A percentile compares a stretch with the other conserved stretches of the same genome.
phyloP scores from a whole-genome alignment of 257 asterid genomes.

The Gentiana dahurica region DNA sequence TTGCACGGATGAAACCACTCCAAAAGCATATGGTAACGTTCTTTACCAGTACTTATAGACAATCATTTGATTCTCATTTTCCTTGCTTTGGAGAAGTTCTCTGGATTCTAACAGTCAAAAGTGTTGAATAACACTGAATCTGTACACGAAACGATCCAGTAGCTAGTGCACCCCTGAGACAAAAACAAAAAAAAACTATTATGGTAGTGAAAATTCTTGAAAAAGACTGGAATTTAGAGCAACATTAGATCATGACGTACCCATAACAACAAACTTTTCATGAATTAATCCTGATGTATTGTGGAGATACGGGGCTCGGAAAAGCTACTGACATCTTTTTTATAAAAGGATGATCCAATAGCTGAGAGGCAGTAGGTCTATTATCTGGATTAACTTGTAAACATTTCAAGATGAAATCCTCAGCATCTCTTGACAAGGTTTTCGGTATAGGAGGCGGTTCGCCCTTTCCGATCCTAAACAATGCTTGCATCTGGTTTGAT shows the following conservation, averaged over 20 bases:
- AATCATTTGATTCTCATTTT: too few species aligned
- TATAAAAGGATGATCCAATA: slow-evolving; percentile 79
- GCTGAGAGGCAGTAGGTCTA: slow-evolving; percentile 69
- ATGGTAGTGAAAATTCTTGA: background rate
- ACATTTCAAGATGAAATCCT: slow-evolving; percentile 56
- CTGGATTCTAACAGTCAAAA: too few species aligned
- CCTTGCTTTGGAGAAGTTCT: too few species aligned
- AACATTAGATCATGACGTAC: background rate
- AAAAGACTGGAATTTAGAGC: background rate
- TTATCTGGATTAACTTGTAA: slow-evolving; percentile 63
- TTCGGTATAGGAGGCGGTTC: slow-evolving; percentile 65
- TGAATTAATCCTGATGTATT: slow-evolving; percentile 18
- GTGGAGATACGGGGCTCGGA: slow-evolving; percentile 44
- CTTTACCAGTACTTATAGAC: too few species aligned
- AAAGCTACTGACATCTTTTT: slow-evolving; percentile 39
- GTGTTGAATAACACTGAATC: too few species aligned
- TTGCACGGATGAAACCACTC: too few species aligned
- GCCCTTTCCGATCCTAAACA: slow-evolving; percentile 70
- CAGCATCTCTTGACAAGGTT: slow-evolving; percentile 73
- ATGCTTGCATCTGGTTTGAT: slow-evolving; percentile 47
- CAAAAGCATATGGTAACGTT: too few species aligned
- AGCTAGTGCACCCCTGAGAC: too few species aligned
- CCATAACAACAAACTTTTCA: slow-evolving; percentile 6
- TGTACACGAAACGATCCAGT: too few species aligned
- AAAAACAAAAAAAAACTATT: too few species aligned